Percentiles rank a stretch among this genome's conserved stretches.
phyloP scores from a whole-genome alignment of 1,139 yeast species.

The Sugiyamaella paludigena region DNA sequence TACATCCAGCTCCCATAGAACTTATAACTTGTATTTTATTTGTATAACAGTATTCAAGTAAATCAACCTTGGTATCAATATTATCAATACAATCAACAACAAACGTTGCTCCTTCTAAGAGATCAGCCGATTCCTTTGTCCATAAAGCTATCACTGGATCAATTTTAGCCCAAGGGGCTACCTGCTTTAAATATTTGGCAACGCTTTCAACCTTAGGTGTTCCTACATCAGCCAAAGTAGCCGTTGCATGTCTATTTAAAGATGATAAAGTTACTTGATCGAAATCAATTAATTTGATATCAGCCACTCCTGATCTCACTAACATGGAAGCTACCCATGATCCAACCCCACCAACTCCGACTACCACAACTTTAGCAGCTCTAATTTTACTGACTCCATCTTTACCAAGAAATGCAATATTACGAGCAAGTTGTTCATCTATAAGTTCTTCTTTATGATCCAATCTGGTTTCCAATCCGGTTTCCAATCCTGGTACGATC shows the following conservation, averaged over 20 bases:
- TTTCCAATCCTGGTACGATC: too few relatives aligned
- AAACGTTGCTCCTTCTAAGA: constrained; percentile 54
- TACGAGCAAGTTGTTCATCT: constrained; percentile 88
- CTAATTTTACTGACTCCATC: constrained; percentile 79
- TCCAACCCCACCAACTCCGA: constrained; percentile 99
- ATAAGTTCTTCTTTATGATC: constrained; percentile 69
- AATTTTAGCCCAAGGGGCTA: constrained; percentile 90
- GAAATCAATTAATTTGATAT: constrained; percentile 79
- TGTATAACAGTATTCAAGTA: constrained; percentile 68
- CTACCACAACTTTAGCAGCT: constrained; percentile 72
- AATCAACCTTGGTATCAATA: constrained; percentile 89
- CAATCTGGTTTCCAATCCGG: not conserved
- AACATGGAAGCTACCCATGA: constrained; percentile 95
- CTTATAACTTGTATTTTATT: constrained; percentile 54
- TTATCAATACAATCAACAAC: constrained; percentile 95
- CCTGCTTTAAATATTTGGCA: constrained; percentile 56
- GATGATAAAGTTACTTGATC: constrained; percentile 94
- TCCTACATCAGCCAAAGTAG: constrained; percentile 85
- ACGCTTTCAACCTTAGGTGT: constrained; percentile 81
- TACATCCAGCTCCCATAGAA: constrained; percentile 96
- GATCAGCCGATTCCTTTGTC: constrained; percentile 58
- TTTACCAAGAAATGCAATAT: constrained; percentile 85
- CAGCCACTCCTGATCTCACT: constrained; percentile 83
- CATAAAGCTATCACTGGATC: constrained; percentile 78
- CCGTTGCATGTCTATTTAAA: constrained; percentile 90